Base-by-base conservation (phyloP, 176 grass and related monocot species). In the Phyllostachys edulis region DNA sequence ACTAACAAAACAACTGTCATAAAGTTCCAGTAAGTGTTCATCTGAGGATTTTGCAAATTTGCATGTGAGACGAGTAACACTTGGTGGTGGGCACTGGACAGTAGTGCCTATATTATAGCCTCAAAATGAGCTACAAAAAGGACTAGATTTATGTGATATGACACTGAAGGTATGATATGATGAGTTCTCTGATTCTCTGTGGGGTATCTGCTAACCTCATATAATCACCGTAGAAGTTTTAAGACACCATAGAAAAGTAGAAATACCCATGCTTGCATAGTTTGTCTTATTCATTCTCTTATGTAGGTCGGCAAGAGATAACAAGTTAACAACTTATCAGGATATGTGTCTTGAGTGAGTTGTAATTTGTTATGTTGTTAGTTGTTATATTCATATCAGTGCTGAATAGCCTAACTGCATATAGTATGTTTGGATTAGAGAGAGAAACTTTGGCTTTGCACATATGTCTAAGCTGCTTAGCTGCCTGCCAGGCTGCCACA, bases 381-480 rank as follows among this genome's bases (percentile, higher is more conserved):
- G 32, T 34, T 14, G 12, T 45, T 14, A 26, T 88, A 34, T 24
- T 72, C 5, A 23, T 54, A 38, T 63, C 13, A 36, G 17, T 41
- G 67, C 1, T 54, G 4, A 34, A 17, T 11, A 79, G 37, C 55
- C 11, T 15, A 40, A 59, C 29, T 39, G 11, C 13, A 17, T 7
- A 29, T 67, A 15, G 2, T 56, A 45, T 59, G 17, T 59, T 50
- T 66, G 16, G 34, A 46, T 81, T 21, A 74, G 7, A 65, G 36
- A 55, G 8, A 67, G 8, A 68, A 11, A 68, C 24, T 14, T 73
- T 16, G 2, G 0, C 39, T 41, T 42, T 54, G 36, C 4, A 41
- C 39, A 61, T 79, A 21, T 84, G 8, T 76, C 21, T 81, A 62
- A 57, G 38, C 80, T 78, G 37, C 26, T 24, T 52, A 26, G 57